phyloP scores from a whole-genome alignment of 768 basidiomycete species.

The Tylopilus subfusipes region DNA sequence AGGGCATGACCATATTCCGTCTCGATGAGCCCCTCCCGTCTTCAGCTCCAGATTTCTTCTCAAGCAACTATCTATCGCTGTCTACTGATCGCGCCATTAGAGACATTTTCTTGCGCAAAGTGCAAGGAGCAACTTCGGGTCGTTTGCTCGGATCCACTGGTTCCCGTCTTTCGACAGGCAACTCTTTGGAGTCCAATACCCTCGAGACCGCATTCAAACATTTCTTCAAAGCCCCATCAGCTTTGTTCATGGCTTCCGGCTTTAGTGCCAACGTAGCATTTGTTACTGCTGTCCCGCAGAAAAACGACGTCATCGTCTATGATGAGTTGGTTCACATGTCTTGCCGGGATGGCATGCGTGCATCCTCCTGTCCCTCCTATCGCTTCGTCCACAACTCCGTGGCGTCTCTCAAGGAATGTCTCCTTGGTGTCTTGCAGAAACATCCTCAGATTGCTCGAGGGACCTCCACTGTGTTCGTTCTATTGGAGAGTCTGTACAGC shows the following conservation, averaged over 20 bases:
- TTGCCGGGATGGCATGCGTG: conserved; percentile 48
- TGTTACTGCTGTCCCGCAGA: conserved; percentile 43
- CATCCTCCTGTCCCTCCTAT: conserved; percentile 28
- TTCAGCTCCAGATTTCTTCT: conserved; percentile 36
- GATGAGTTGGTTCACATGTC: conserved; percentile 54
- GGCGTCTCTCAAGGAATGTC: too few species aligned
- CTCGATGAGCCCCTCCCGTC: conserved; percentile 18
- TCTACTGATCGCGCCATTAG: conserved; percentile 31
- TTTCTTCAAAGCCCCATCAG: conserved; percentile 33
- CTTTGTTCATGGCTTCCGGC: conserved; percentile 51
- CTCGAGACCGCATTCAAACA: conserved; percentile 8
- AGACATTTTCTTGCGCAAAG: conserved; percentile 33
- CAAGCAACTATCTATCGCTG: conserved; percentile 52
- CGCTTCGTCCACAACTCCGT: too few species aligned
- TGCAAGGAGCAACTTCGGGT: conserved; percentile 14
- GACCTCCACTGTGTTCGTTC: too few species aligned
- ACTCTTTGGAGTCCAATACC: conserved; percentile 23
- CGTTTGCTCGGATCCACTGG: conserved; percentile 45
- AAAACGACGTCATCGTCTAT: conserved; percentile 46
- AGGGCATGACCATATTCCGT: too few species aligned
- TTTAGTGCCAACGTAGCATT: conserved; percentile 52
- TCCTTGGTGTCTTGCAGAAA: too few species aligned
- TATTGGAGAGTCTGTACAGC: too few species aligned
- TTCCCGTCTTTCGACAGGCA: conserved; percentile 42
- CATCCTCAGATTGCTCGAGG: too few species aligned